A percentile compares a stretch with the other conserved stretches of the same genome.
Conservation (phyloP, 305 asterid species). For the Solanum hybrid region DNA sequence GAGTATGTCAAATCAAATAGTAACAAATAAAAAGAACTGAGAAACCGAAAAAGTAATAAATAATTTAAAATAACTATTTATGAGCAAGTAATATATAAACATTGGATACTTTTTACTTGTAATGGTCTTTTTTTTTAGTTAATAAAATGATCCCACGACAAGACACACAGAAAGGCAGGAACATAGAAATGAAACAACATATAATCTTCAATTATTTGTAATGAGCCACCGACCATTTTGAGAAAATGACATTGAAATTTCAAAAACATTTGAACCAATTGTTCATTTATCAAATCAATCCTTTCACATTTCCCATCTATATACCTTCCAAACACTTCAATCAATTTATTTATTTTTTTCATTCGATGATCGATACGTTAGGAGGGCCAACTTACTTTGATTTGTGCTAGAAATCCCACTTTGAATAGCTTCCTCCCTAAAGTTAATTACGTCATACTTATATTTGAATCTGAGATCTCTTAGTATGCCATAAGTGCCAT, state of each 20-base stretch:
- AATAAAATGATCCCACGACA: background rate
- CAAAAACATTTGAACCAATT: background rate
- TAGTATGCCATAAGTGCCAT: background rate
- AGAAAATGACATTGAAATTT: background rate
- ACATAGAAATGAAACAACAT: background rate
- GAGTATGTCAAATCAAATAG: too few species aligned
- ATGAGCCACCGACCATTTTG: background rate
- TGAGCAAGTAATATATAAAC: background rate
- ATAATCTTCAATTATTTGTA: background rate
- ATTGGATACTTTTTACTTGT: background rate
- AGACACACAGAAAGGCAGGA: background rate
- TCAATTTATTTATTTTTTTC: background rate
- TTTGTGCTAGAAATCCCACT: background rate
- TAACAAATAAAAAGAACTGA: too few species aligned
- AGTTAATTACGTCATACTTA: background rate
- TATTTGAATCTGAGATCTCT: background rate
- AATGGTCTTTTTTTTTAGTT: background rate
- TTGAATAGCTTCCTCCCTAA: background rate
- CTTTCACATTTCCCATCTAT: constrained; percentile 25
- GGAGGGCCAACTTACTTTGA: background rate
- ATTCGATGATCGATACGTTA: background rate
- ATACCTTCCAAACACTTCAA: background rate
- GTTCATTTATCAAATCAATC: constrained; percentile 17
- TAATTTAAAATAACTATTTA: background rate
- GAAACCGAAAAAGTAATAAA: too few species aligned